Base-by-base conservation (phyloP, 176 grass and related monocot species). In the Metroxylon sagu region DNA sequence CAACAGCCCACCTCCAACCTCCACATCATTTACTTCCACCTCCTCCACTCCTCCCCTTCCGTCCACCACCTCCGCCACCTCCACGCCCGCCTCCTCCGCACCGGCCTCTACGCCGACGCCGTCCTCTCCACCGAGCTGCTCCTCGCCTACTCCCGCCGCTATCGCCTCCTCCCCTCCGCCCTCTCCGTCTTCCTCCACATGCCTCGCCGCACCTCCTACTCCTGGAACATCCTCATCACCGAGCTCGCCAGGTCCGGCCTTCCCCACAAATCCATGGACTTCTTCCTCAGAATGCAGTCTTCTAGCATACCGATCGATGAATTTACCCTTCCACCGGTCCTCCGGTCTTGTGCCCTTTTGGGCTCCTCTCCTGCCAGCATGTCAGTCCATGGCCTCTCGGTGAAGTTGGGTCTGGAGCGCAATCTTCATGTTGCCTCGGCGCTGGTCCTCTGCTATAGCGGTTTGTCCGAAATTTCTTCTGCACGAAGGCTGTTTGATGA, bases 401-500 rank as follows among this genome's bases (percentile, higher is more conserved):
- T 88, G 21, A 88, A 85, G 66, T 4, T 79, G 49, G 78, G 81
- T 25, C 50, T 57, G 4, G 74, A 82, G 6, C 73, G 8, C 0
- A 85, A 71, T 66, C 75, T 77, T 21, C 85, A 85, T 59, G 81
- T 85, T 51, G 84, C 60, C 21, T 88, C 84, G 17, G 81, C 78
- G 21, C 69, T 73, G 55, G 77, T 95, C 52, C 70, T 76, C 0
- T 74, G 61, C 26, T 88, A 88, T 54, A 62, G 68, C 0, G 48
- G 67, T 14, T 66, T 88, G 67, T 76, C 68, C 4, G 63, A 78
- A 58, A 73, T 88, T 54, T 19, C 43, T 0, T 31, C 53, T 26
- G 89, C 89, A 6, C 84, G 81, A 12, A 77, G 18, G 19, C 26
- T 77, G 68, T 88, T 95, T 63, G 80, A 95, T 53, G 81, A 67